These are phyloP conservation scores for Candida takata DNA, from an alignment of 805 yeast genomes.

Conservation along the genomic window DNA sequence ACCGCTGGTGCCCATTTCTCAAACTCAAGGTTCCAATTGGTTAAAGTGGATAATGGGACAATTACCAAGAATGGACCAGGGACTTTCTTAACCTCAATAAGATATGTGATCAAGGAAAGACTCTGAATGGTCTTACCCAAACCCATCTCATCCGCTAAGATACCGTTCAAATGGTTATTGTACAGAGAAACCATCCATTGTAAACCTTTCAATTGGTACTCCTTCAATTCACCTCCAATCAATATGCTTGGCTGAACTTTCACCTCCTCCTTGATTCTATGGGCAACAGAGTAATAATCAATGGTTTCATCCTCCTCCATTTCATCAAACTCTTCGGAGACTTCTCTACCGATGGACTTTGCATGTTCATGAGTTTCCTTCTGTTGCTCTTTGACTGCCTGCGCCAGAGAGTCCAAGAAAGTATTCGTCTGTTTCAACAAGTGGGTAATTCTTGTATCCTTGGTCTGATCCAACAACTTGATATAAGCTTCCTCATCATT, in stretches of 20 bases:
- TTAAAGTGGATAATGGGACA: conserved; percentile 77
- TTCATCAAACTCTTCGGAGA: conserved; percentile 20
- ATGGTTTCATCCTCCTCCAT: conserved; percentile 55
- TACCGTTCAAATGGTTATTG: conserved; percentile 94
- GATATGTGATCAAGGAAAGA: conserved; percentile 66
- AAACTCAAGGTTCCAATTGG: conserved; percentile 81
- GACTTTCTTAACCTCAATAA: conserved; percentile 58
- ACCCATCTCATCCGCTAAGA: conserved; percentile 99
- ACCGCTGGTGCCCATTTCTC: conserved; percentile 86
- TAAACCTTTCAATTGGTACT: conserved; percentile 83
- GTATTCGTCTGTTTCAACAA: conserved; percentile 71
- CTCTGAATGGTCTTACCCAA: conserved; percentile 90
- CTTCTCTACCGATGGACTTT: conserved; percentile 29
- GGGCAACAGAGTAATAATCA: conserved; percentile 81
- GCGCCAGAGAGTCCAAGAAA: conserved; percentile 70
- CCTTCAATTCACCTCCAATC: conserved; percentile 74
- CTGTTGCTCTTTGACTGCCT: conserved; percentile 75
- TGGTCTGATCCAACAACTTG: conserved; percentile 76
- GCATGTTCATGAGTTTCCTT: conserved; percentile 37
- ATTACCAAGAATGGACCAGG: conserved; percentile 70
- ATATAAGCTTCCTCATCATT: conserved; percentile 86
- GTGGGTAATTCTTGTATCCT: conserved; percentile 82
- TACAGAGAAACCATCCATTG: conserved; percentile 98
- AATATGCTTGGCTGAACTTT: conserved; percentile 59
- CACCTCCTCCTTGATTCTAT: conserved; percentile 60